A percentile compares a stretch with the other conserved stretches of the same genome.
phyloP scores from a whole-genome alignment of 2,329 filamentous ascomycete genomes.

The Fusarium torulosum region DNA sequence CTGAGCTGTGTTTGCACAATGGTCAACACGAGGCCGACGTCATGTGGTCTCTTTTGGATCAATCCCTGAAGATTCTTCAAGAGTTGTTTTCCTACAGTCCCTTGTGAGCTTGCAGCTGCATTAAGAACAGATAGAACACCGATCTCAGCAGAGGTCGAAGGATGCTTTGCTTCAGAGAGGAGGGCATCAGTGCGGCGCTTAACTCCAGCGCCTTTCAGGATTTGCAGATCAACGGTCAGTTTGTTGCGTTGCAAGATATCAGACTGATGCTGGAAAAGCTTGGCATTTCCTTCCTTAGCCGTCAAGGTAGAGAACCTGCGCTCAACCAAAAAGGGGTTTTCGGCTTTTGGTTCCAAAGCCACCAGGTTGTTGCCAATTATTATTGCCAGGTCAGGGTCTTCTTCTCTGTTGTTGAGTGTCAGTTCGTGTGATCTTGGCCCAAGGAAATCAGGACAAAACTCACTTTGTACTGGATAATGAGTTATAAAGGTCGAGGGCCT shows the following conservation, averaged over 20 bases:
- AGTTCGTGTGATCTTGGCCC: constrained; percentile 1
- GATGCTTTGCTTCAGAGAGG: constrained; percentile 49
- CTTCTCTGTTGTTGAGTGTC: constrained; percentile 62
- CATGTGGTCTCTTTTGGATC: constrained; percentile 79
- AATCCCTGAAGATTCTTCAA: constrained; percentile 77
- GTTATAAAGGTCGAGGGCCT: constrained; percentile 73
- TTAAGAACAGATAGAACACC: constrained; percentile 65
- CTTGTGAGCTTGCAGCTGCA: constrained; percentile 79
- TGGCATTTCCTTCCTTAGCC: constrained; percentile 67
- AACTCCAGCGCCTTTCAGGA: constrained; percentile 76
- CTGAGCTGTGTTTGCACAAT: constrained; percentile 84
- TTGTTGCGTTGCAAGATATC: constrained; percentile 69
- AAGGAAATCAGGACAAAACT: constrained; percentile 48
- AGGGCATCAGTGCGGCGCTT: constrained; percentile 60
- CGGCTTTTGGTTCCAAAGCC: constrained; percentile 55
- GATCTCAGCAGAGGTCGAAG: constrained; percentile 50
- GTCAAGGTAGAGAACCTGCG: constrained; percentile 69
- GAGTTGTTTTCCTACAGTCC: constrained; percentile 72
- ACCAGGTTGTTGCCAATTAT: constrained; percentile 75
- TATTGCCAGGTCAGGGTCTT: constrained; percentile 74
- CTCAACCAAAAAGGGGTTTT: constrained; percentile 77
- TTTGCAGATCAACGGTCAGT: constrained; percentile 73
- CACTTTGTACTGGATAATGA: constrained; percentile 73
- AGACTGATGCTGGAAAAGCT: constrained; percentile 78
- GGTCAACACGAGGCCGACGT: constrained; percentile 84